A percentile compares a stretch with the other conserved stretches of the same genome.
Conservation (phyloP, 352 stramenopile genomes). For the Globisporangium heterothallicum region DNA sequence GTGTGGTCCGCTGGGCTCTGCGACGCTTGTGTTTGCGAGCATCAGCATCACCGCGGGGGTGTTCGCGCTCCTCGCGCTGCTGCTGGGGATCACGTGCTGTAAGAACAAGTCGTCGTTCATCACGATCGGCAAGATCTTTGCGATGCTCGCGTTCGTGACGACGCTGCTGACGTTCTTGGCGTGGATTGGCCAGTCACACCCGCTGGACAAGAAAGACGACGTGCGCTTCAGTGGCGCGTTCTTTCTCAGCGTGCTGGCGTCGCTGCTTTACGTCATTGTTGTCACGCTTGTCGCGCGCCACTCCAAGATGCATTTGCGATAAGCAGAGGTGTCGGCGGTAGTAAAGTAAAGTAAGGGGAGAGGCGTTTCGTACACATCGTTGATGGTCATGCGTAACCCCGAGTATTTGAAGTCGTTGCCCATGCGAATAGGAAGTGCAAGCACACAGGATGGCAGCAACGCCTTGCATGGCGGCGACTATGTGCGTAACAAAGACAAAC, state of each 20-base stretch:
- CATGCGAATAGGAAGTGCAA: too few relatives aligned
- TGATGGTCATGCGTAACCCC: too few relatives aligned
- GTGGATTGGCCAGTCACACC: constrained; percentile 51
- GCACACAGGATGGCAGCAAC: too few relatives aligned
- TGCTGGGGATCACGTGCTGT: constrained; percentile 66
- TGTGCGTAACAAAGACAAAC: too few relatives aligned
- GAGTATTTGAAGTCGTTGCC: too few relatives aligned
- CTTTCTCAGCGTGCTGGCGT: constrained; percentile 40
- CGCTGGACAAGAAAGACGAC: constrained; percentile 52
- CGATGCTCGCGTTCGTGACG: constrained; percentile 29
- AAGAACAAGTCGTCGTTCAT: constrained; percentile 66
- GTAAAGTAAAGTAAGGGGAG: too few relatives aligned
- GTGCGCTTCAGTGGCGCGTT: constrained; percentile 54
- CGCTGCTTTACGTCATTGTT: constrained; percentile 42
- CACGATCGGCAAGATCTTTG: constrained; percentile 34
- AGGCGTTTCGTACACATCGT: too few relatives aligned
- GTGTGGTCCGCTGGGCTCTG: constrained; percentile 38
- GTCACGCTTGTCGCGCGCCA: constrained; percentile 27
- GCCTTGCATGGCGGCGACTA: too few relatives aligned
- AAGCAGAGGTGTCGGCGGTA: too few relatives aligned
- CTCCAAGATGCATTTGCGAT: constrained; percentile 7
- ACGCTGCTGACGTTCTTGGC: constrained; percentile 52
- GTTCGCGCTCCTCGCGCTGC: constrained; percentile 41
- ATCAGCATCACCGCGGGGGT: constrained; percentile 34
- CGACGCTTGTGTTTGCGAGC: constrained; percentile 39